Evolutionary conservation across 108 stramenopile genomes (phyloP).

Genomic region (Discostella pseudostelligera): DNA sequence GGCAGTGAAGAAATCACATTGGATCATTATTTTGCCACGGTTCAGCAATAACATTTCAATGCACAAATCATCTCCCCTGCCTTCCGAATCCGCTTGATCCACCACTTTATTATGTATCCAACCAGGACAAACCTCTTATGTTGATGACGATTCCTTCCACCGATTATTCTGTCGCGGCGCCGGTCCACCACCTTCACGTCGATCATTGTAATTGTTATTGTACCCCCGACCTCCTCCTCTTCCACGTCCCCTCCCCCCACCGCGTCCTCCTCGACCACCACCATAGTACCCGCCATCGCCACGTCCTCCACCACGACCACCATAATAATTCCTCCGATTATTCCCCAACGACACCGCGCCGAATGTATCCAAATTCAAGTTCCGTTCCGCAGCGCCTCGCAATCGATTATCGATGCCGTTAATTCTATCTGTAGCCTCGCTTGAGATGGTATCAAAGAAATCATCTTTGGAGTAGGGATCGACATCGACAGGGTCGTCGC

Average conservation of each 20-base stretch:
- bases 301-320: slow-evolving; percentile 25
- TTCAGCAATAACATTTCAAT: not conserved
- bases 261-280: slow-evolving; percentile 41
- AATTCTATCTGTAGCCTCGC: slow-evolving; percentile 75
- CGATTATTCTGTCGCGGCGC: slow-evolving; percentile 41
- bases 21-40: slow-evolving; percentile 8
- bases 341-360: slow-evolving; percentile 74
- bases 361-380: slow-evolving; percentile 86
- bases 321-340: slow-evolving; percentile 20
- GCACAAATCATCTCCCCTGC: too few species aligned
- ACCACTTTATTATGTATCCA: not conserved
- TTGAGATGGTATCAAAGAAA: slow-evolving; percentile 86
- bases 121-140: slow-evolving; percentile 10
- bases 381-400: slow-evolving; percentile 68
- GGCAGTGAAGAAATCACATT: slow-evolving; percentile 25
- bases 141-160: slow-evolving; percentile 34
- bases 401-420: slow-evolving; percentile 79
- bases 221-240: slow-evolving; percentile 36
- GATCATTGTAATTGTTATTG: not conserved
- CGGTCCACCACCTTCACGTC: slow-evolving; percentile 17
- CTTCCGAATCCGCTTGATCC: not conserved
- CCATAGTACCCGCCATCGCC: too few species aligned
- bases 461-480: slow-evolving; percentile 69
- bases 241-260: slow-evolving; percentile 55
- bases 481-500: slow-evolving; percentile 26